Conservation (phyloP, 2,329 filamentous ascomycete species). For the Aureobasidium sp. region DNA sequence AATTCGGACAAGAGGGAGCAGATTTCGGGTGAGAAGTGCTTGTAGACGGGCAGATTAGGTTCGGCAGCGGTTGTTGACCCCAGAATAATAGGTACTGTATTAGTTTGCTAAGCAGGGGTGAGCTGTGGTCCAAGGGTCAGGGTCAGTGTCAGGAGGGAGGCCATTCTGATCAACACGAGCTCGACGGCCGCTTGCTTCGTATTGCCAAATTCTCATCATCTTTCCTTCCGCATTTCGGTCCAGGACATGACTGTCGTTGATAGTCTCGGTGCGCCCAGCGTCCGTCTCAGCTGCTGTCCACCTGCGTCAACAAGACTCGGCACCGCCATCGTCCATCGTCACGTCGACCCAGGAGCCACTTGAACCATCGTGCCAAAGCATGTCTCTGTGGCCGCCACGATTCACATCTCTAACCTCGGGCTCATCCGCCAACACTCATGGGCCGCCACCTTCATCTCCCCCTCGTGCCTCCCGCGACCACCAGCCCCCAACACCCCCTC, state of each 20-base stretch:
- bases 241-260: slow-evolving; percentile 9
- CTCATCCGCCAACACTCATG: background rate
- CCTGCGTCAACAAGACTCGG: background rate
- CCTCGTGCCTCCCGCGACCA: background rate
- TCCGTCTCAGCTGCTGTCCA: background rate
- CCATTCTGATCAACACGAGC: slow-evolving; percentile 9
- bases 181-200: slow-evolving; percentile 5
- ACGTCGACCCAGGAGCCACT: background rate
- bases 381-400: slow-evolving; percentile 22
- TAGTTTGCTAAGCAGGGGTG: too few species aligned
- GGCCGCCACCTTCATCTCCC: background rate
- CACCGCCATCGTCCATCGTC: background rate
- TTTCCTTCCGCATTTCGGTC: background rate
- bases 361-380: slow-evolving; percentile 5
- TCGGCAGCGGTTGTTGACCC: background rate
- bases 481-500: background rate
- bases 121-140: background rate
- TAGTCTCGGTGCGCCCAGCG: slow-evolving; percentile 6
- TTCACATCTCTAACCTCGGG: slow-evolving; percentile 16
- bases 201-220: background rate
- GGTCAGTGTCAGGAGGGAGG: background rate
- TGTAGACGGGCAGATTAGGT: background rate
- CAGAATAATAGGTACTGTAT: too few species aligned
- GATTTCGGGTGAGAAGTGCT: background rate
- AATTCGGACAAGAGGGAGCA: background rate